phyloP scores from a whole-genome alignment of 345 rosid species.

The Corymbia maculata region DNA sequence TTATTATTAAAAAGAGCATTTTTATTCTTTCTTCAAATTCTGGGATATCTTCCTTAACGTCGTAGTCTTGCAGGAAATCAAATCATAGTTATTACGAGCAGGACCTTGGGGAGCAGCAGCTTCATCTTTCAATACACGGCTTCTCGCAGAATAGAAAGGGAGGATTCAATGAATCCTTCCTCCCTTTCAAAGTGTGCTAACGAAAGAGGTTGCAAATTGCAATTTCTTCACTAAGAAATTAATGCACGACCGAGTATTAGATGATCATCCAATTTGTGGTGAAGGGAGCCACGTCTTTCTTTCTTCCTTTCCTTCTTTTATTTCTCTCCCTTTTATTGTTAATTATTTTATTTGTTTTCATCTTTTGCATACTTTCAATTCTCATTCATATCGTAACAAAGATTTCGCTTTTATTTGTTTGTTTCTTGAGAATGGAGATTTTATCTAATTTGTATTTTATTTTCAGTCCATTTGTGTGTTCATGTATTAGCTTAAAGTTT shows the following conservation, averaged over 20 bases:
- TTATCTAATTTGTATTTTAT: not conserved
- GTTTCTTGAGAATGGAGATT: not conserved
- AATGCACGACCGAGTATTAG: too few relatives aligned
- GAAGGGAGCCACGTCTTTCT: too few relatives aligned
- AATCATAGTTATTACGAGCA: too few relatives aligned
- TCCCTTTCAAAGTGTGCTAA: too few relatives aligned
- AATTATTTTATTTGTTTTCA: not conserved
- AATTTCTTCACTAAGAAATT: too few relatives aligned
- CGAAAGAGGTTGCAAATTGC: too few relatives aligned
- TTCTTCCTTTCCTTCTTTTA: not conserved
- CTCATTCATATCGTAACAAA: not conserved
- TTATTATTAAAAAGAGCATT: too few relatives aligned
- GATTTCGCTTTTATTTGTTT: not conserved
- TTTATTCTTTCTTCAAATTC: not conserved
- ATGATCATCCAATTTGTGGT: too few relatives aligned
- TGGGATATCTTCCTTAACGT: not conserved
- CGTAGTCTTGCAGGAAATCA: not conserved
- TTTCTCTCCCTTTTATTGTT: not conserved
- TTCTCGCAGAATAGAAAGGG: too few relatives aligned
- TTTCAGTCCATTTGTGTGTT: not conserved
- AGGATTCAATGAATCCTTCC: too few relatives aligned
- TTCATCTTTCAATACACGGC: too few relatives aligned
- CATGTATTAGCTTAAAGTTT: not conserved
- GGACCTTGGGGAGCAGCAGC: too few relatives aligned
- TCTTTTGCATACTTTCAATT: not conserved